Conservation (phyloP, 2,329 filamentous ascomycete genomes). For the Hymenoscyphus repandus region DNA sequence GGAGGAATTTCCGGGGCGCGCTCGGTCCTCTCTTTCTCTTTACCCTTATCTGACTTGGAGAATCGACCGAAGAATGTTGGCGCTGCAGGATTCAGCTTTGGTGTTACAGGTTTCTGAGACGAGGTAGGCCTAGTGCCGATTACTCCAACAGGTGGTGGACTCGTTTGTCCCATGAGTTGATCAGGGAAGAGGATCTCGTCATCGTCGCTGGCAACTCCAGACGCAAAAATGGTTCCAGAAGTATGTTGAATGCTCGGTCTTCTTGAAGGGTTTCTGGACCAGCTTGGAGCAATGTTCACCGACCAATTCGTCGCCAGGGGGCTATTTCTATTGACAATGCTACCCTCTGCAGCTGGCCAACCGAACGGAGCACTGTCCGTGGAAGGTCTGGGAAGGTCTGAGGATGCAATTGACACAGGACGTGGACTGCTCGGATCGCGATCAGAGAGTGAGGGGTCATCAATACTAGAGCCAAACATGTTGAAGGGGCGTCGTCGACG, state of each 20-base stretch:
- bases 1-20: conserved; percentile 34
- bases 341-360: conserved; percentile 45
- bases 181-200: conserved; percentile 59
- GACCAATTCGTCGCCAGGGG: conserved; percentile 50
- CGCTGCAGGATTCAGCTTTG: conserved; percentile 78
- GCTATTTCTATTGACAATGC: conserved; percentile 45
- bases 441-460: conserved; percentile 40
- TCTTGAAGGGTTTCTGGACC: conserved; percentile 73
- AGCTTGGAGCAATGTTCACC: conserved; percentile 44
- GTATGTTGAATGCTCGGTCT: conserved; percentile 75
- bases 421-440: conserved; percentile 56
- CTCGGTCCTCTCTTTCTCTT: conserved; percentile 37
- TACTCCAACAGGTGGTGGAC: conserved; percentile 56
- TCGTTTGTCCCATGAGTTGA: conserved; percentile 45
- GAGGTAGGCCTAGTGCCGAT: conserved; percentile 71
- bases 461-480: conserved; percentile 50
- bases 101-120: conserved; percentile 45
- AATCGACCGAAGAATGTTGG: conserved; percentile 78
- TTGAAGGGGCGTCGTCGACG: conserved; percentile 25
- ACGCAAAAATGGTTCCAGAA: conserved; percentile 59
- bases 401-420: conserved; percentile 63
- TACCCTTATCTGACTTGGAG: conserved; percentile 35
- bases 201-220: conserved; percentile 57
- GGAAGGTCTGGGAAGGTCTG: conserved; percentile 69
- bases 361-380: conserved; percentile 75